Percentiles rank a stretch among this genome's conserved stretches.
These are phyloP conservation scores for Phytophthora litchii DNA, from an alignment of 352 stramenopile genomes.

Conservation along the genomic window DNA sequence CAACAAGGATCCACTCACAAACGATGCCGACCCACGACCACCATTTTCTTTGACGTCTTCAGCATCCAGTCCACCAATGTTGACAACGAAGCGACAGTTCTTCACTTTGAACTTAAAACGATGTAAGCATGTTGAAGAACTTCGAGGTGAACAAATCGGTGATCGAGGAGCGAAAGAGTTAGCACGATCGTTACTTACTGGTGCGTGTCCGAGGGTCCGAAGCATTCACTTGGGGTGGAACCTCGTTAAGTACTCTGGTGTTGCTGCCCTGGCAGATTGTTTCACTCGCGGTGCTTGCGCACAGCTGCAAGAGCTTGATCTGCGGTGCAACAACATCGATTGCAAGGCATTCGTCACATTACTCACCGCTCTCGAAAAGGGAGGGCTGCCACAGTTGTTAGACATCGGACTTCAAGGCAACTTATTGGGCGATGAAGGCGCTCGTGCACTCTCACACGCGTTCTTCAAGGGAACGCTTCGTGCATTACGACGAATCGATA, in stretches of 20 bases:
- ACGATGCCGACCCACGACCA: background rate
- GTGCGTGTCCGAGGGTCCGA: slow-evolving; percentile 65
- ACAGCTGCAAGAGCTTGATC: slow-evolving; percentile 63
- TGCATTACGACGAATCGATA: slow-evolving; percentile 49
- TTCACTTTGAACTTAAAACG: slow-evolving; percentile 79
- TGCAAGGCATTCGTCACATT: slow-evolving; percentile 44
- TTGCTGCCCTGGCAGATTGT: slow-evolving; percentile 55
- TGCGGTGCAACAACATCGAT: slow-evolving; percentile 70
- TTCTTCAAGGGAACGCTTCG: slow-evolving; percentile 58
- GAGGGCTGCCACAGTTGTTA: slow-evolving; percentile 54
- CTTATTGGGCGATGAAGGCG: slow-evolving; percentile 60
- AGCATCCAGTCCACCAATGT: background rate
- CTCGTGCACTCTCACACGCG: slow-evolving; percentile 57
- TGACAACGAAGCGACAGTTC: slow-evolving; percentile 49
- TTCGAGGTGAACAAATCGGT: slow-evolving; percentile 63
- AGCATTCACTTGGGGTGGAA: slow-evolving; percentile 72
- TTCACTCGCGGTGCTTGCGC: slow-evolving; percentile 61
- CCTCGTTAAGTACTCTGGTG: slow-evolving; percentile 57
- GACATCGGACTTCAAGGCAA: slow-evolving; percentile 66
- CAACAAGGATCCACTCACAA: slow-evolving; percentile 29
- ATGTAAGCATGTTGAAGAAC: slow-evolving; percentile 72
- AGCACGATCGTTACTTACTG: slow-evolving; percentile 64
- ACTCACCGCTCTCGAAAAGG: slow-evolving; percentile 51
- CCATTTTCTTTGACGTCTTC: background rate
- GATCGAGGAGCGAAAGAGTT: slow-evolving; percentile 62